Evolutionary conservation across 2,329 filamentous ascomycete species (phyloP).

Genomic region (Knoxdaviesia capensis): DNA sequence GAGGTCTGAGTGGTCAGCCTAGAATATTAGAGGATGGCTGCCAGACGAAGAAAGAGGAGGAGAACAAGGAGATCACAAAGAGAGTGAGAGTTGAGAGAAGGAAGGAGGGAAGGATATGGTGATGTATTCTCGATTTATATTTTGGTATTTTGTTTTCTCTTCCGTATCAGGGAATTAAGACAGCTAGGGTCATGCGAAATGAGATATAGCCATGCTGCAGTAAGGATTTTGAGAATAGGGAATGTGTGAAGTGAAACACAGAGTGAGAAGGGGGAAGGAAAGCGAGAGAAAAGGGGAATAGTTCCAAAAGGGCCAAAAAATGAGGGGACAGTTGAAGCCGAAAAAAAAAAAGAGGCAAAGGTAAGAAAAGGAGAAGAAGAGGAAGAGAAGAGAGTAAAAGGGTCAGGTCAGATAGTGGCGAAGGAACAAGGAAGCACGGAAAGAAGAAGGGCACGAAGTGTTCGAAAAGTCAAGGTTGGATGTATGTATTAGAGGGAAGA

Average conservation of each 20-base stretch:
- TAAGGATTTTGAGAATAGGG: too few relatives aligned
- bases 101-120: too few relatives aligned
- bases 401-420: neutral
- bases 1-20: too few relatives aligned
- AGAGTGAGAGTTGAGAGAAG: too few relatives aligned
- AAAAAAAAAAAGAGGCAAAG: neutral
- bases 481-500: neutral
- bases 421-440: neutral
- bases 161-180: too few relatives aligned
- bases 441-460: neutral
- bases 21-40: too few relatives aligned
- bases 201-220: too few relatives aligned
- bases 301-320: neutral
- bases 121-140: too few relatives aligned
- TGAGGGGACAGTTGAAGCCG: neutral
- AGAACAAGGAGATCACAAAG: too few relatives aligned
- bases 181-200: too few relatives aligned
- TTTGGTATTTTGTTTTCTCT: too few relatives aligned
- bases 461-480: neutral
- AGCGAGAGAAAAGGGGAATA: neutral
- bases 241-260: neutral
- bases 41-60: too few relatives aligned
- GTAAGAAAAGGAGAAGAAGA: slow-evolving; percentile 2
- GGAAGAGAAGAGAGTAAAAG: neutral
- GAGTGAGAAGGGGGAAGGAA: neutral